Percentiles rank a stretch among this genome's conserved stretches.
These are phyloP conservation scores for Geranomyces michiganensis DNA, from an alignment of 192 early-diverging fungal genomes.

Conservation along the genomic window DNA sequence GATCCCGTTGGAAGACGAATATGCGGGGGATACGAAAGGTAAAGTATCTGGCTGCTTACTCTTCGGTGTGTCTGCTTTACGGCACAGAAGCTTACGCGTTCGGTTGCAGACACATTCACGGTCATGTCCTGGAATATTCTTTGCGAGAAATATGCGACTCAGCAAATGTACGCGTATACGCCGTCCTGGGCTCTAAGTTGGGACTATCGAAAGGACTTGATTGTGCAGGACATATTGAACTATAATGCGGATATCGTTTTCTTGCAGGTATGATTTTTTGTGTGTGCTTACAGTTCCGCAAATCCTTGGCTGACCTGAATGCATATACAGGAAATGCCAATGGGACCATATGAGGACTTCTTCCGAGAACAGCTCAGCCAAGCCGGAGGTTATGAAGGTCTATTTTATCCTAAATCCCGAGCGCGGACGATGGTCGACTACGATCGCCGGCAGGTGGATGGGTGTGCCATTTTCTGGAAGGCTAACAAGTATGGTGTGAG, in stretches of 20 bases:
- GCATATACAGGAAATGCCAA: constrained; percentile 79
- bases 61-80: too few species aligned
- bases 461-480: constrained; percentile 95
- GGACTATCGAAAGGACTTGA: constrained; percentile 90
- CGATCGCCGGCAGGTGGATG: constrained; percentile 86
- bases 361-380: constrained; percentile 74
- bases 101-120: constrained; percentile 73
- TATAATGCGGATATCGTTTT: constrained; percentile 92
- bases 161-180: constrained; percentile 87
- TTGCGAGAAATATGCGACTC: constrained; percentile 85
- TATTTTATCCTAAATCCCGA: constrained; percentile 93
- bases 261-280: constrained; percentile 67
- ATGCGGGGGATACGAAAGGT: constrained; percentile 23
- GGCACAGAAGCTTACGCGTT: background rate
- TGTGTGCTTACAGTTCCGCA: background rate
- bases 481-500: constrained; percentile 67
- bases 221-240: constrained; percentile 81
- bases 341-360: constrained; percentile 83
- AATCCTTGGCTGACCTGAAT: background rate
- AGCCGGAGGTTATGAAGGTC: constrained; percentile 82
- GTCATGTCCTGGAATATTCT: constrained; percentile 94
- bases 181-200: constrained; percentile 93
- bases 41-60: background rate
- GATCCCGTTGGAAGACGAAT: constrained; percentile 80
- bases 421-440: constrained; percentile 92